Evolutionary conservation across 352 stramenopile genomes (phyloP).

Genomic region (Phytophthora ohioensis): DNA sequence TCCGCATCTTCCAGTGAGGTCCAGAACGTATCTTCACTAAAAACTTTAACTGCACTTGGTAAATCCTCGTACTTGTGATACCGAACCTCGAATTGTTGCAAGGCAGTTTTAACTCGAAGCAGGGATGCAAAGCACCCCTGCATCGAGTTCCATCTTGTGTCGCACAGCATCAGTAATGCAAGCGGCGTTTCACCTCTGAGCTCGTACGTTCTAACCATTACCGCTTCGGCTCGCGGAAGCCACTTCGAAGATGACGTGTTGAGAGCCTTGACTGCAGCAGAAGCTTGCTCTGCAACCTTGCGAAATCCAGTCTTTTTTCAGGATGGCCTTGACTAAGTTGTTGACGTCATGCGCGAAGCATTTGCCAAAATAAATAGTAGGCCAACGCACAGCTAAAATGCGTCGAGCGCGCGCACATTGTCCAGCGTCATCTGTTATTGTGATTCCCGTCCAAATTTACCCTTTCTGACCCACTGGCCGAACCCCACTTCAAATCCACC

Average conservation of each 20-base stretch:
- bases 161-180: constrained; percentile 16
- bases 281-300: constrained; percentile 9
- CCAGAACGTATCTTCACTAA: constrained; percentile 6
- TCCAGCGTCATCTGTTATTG: constrained; percentile 18
- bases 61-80: constrained; percentile 1
- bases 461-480: too few species aligned
- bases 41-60: neutral
- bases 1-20: constrained; percentile 10
- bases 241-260: constrained; percentile 29
- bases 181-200: constrained; percentile 1
- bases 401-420: constrained; percentile 18
- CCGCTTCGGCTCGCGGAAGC: neutral
- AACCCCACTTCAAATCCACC: too few species aligned
- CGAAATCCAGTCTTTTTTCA: constrained; percentile 3
- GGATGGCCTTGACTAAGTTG: constrained; percentile 10
- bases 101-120: constrained; percentile 14
- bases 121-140: constrained; percentile 31
- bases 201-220: constrained; percentile 10
- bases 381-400: constrained; percentile 13
- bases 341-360: constrained; percentile 25
- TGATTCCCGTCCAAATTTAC: too few species aligned
- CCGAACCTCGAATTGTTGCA: constrained; percentile 1
- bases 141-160: constrained; percentile 35
- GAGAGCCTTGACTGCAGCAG: constrained; percentile 11
- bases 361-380: constrained; percentile 3